Base-by-base conservation (phyloP, 2,329 filamentous ascomycete species). In the Phyllosticta capitalensis region DNA sequence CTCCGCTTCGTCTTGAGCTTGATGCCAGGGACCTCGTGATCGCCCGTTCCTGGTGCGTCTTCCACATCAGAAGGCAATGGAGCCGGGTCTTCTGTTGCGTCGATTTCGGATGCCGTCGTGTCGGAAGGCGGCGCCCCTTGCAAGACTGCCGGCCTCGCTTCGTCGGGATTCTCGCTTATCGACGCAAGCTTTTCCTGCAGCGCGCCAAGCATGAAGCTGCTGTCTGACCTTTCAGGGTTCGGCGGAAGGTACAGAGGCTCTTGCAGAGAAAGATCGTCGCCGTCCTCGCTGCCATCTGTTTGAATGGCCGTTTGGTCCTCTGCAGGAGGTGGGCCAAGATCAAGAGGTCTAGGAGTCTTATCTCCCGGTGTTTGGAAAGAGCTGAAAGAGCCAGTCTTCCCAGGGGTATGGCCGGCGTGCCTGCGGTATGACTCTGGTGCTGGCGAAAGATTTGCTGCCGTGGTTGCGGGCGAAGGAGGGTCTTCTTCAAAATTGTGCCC, bases 401-500 rank as follows among this genome's bases (percentile, higher is more conserved):
- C 61, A 12, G 72, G 72, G 1, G 72, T 74, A 58, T 74, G 72
- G 2, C 72, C 72, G 14, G 72, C 72, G 61, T 71, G 67, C 26
- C 68, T 67, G 33, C 54, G 69, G 56, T 74, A 72, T 30, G 67
- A 66, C 30, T 65, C 67, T 9, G 71, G 71, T 5, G 72, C 61
- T 1, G 72, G 72, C 6, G 70, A 72, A 24, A 72, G 60, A 48
- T 66, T 33, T 6, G 66, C 65, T 24, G 67, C 64, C 21, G 70
- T 71, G 14, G 68, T 66, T 1, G 69, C 69, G 24, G 71, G 71
- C 6, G 69, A 72, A 1, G 60, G 61, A 17, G 70, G 67, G 21
- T 64, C 63, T 52, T 72, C 67, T 20, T 67, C 63, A 33, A 67
- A 62, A 17, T 56, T 56, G 10, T 26, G 38, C 38, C 38, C 38